Evolutionary conservation across 768 basidiomycete species (phyloP).

Genomic region (Suillus weaverae): DNA sequence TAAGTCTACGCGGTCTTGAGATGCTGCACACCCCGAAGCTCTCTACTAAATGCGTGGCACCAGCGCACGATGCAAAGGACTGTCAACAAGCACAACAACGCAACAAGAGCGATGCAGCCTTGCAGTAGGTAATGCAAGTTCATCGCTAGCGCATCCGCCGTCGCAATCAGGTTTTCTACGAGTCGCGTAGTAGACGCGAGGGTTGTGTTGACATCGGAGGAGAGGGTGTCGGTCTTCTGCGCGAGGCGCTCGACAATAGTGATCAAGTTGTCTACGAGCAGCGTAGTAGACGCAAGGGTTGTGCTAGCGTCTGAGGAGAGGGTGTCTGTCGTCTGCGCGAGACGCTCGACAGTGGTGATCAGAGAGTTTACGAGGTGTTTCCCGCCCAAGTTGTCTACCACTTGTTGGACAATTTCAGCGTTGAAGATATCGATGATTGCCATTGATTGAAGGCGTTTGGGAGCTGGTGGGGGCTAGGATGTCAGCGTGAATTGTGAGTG

Average conservation of each 20-base stretch:
- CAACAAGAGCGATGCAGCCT: neutral
- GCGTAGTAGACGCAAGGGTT: neutral
- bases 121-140: neutral
- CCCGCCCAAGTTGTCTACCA: neutral
- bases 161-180: neutral
- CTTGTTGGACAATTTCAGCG: neutral
- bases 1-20: neutral
- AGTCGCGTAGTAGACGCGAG: neutral
- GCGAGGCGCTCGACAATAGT: neutral
- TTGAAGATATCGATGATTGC: neutral
- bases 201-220: neutral
- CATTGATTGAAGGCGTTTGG: neutral
- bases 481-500: neutral
- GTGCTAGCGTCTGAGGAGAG: neutral
- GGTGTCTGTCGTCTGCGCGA: neutral
- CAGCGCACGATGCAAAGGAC: neutral
- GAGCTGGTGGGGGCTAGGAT: neutral
- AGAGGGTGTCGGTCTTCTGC: neutral
- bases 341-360: neutral
- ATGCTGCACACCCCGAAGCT: neutral
- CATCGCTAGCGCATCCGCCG: neutral
- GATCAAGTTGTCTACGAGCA: neutral
- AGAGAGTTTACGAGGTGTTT: neutral
- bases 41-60: neutral
- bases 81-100: neutral